A percentile compares a stretch with the other conserved stretches of the same genome.
These are phyloP conservation scores for Chloromonas sp. DNA, from an alignment of 163 green algal genomes.

Conservation along the genomic window DNA sequence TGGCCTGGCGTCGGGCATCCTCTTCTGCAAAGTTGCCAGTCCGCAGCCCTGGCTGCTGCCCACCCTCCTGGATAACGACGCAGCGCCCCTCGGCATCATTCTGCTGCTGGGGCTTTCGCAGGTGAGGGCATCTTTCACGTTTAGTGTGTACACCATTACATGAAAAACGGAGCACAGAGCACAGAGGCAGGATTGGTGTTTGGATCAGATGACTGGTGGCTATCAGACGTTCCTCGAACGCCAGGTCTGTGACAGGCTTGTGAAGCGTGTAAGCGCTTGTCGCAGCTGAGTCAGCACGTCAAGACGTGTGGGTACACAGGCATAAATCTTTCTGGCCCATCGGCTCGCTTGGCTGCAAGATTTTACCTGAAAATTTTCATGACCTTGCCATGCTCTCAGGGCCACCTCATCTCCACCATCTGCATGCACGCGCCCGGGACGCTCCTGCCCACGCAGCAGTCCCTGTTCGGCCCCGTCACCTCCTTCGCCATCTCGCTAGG, in stretches of 20 bases:
- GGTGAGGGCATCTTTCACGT: background rate
- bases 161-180: too few relatives aligned
- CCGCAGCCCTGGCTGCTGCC: background rate
- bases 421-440: slow-evolving; percentile 55
- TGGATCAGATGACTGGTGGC: too few relatives aligned
- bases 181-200: too few relatives aligned
- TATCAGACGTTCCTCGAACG: too few relatives aligned
- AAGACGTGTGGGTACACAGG: too few relatives aligned
- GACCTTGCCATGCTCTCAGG: slow-evolving; percentile 12
- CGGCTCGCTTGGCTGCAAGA: too few relatives aligned
- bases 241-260: too few relatives aligned
- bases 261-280: too few relatives aligned
- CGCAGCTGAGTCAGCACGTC: too few relatives aligned
- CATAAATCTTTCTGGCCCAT: too few relatives aligned
- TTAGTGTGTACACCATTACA: too few relatives aligned
- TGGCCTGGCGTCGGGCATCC: background rate
- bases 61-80: background rate
- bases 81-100: background rate
- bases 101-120: background rate
- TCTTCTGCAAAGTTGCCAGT: background rate
- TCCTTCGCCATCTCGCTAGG: slow-evolving; percentile 45
- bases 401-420: slow-evolving; percentile 50
- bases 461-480: slow-evolving; percentile 45
- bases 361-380: too few relatives aligned
- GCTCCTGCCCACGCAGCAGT: slow-evolving; percentile 37